Percentiles rank a stretch among this genome's conserved stretches.
These are phyloP conservation scores for Orbilia javanica DNA, from an alignment of 2,329 filamentous ascomycete genomes.

Conservation along the genomic window DNA sequence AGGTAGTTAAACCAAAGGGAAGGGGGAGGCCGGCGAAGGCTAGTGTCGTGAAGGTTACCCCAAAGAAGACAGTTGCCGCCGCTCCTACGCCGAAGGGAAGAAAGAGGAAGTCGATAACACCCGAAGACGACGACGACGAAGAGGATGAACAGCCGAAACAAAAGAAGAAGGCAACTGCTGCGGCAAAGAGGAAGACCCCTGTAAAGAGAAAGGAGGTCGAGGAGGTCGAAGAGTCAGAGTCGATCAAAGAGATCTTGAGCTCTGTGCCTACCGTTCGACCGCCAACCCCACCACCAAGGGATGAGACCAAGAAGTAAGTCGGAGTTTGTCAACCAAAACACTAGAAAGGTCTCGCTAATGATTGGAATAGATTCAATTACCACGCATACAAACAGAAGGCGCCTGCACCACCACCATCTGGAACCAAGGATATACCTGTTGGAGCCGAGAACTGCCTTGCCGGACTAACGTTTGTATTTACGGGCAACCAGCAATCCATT, in stretches of 20 bases:
- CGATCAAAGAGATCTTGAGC: conserved; percentile 86
- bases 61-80: conserved; percentile 28
- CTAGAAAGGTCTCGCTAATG: background rate
- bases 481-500: conserved; percentile 83
- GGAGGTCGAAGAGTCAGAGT: conserved; percentile 73
- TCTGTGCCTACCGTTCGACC: conserved; percentile 85
- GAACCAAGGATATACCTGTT: conserved; percentile 78
- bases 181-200: conserved; percentile 70
- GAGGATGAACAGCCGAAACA: conserved; percentile 60
- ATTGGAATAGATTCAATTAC: conserved; percentile 75
- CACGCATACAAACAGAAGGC: conserved; percentile 71
- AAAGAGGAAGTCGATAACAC: conserved; percentile 62
- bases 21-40: conserved; percentile 33
- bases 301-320: conserved; percentile 72
- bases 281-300: conserved; percentile 83
- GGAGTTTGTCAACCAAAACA: background rate
- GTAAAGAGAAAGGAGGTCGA: conserved; percentile 75
- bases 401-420: conserved; percentile 74
- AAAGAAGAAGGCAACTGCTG: conserved; percentile 64
- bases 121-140: conserved; percentile 64
- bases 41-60: conserved; percentile 33
- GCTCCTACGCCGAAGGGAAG: conserved; percentile 58
- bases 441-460: conserved; percentile 90
- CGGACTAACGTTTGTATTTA: conserved; percentile 94
- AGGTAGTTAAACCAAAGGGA: conserved; percentile 49